A percentile compares a stretch with the other conserved stretches of the same genome.
Evolutionary conservation across 1,284 basidiomycete species (phyloP).

Genomic region (Farysia itapuensis): DNA sequence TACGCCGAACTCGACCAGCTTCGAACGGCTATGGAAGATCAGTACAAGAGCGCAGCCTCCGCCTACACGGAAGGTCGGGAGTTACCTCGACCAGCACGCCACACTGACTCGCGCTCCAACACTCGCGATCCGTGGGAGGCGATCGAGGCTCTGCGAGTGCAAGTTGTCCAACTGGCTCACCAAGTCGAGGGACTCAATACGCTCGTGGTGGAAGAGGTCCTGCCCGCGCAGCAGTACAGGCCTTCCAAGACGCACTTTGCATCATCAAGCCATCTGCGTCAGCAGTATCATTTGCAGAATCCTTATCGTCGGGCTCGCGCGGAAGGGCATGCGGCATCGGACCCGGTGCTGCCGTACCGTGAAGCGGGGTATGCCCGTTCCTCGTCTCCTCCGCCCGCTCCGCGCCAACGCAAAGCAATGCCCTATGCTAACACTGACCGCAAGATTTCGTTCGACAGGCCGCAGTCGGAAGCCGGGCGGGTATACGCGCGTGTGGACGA

Average conservation of each 20-base stretch:
- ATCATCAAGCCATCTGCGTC: background rate
- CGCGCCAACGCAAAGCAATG: constrained; percentile 1
- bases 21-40: constrained; percentile 27
- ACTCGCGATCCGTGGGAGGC: constrained; percentile 31
- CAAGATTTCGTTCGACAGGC: constrained; percentile 9
- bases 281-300: background rate
- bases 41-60: constrained; percentile 13
- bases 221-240: background rate
- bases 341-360: constrained; percentile 5
- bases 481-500: background rate
- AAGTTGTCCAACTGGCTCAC: constrained; percentile 21
- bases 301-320: background rate
- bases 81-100: background rate
- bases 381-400: background rate
- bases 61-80: background rate
- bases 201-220: constrained; percentile 21
- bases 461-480: background rate
- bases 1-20: constrained; percentile 33
- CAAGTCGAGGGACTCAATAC: constrained; percentile 35
- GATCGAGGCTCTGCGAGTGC: constrained; percentile 27
- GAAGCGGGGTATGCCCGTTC: background rate
- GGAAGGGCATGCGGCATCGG: constrained; percentile 20
- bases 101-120: background rate
- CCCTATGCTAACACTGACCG: background rate
- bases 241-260: background rate